Conservation (phyloP, 139 green algal species). For the Chlamydomonas sphaeroides region DNA sequence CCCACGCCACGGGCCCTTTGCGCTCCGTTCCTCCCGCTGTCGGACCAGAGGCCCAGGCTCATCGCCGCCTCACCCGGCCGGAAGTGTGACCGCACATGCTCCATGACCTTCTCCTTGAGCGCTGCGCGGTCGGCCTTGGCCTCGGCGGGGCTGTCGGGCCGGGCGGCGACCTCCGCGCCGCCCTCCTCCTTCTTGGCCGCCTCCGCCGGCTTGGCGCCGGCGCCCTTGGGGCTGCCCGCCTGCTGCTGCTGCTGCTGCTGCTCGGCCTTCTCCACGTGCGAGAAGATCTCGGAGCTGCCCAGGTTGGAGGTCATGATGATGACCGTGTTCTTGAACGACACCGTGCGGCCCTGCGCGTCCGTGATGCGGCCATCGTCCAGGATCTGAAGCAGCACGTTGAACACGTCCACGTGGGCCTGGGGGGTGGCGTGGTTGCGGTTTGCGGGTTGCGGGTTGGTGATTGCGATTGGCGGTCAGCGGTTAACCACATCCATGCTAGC, state of each 20-base stretch:
- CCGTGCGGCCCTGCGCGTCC: conserved; percentile 88
- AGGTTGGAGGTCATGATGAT: conserved; percentile 99
- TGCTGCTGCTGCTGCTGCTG: too few species aligned
- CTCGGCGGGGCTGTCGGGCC: neutral
- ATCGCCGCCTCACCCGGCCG: neutral
- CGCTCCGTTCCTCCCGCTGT: too few species aligned
- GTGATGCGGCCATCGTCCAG: conserved; percentile 96
- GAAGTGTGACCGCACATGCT: conserved; percentile 85
- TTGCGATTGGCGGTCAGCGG: too few species aligned
- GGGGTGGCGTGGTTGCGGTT: too few species aligned
- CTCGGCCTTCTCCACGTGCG: conserved; percentile 17
- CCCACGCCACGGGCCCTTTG: too few species aligned
- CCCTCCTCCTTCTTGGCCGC: neutral
- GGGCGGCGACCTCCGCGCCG: neutral
- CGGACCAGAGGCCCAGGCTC: too few species aligned
- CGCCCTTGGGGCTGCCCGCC: too few species aligned
- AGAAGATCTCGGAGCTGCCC: conserved; percentile 80
- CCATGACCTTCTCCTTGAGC: conserved; percentile 63
- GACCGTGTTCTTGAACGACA: conserved; percentile 97
- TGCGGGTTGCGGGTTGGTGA: too few species aligned
- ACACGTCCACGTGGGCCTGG: conserved; percentile 98
- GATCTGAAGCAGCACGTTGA: conserved; percentile 93
- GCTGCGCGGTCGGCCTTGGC: neutral
- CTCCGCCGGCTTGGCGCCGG: neutral
- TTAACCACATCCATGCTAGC: too few species aligned